Evolutionary conservation across 2,329 filamentous ascomycete genomes (phyloP).

Genomic region (Paracoccidioides brasiliensis): DNA sequence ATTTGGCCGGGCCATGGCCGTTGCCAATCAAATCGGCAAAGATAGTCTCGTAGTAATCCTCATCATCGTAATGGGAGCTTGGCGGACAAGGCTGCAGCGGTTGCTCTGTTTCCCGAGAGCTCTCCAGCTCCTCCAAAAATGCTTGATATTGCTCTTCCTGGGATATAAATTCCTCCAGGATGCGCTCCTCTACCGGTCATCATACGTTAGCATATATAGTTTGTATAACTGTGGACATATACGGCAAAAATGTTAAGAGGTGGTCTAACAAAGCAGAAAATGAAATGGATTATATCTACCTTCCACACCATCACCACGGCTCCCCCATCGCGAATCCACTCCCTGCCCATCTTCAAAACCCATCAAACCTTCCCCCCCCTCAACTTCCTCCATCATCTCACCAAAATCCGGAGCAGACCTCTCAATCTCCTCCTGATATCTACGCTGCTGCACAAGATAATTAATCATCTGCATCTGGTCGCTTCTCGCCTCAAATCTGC

Average conservation of each 20-base stretch:
- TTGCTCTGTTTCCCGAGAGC: constrained; percentile 4
- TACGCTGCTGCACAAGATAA: constrained; percentile 24
- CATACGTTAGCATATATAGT: neutral
- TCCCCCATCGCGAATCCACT: neutral
- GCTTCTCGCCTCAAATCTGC: constrained; percentile 27
- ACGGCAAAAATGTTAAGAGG: neutral
- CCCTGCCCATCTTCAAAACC: constrained; percentile 11
- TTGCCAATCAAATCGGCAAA: constrained; percentile 53
- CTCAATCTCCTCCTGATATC: constrained; percentile 28
- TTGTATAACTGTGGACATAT: too few relatives aligned
- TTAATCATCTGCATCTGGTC: constrained; percentile 34
- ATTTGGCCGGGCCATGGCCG: constrained; percentile 19
- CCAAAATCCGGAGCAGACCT: constrained; percentile 18
- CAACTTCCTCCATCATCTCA: constrained; percentile 9
- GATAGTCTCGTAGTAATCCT: constrained; percentile 47
- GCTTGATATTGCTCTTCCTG: constrained; percentile 8
- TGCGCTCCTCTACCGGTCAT: constrained; percentile 13
- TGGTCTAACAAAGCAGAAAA: neutral
- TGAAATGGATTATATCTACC: neutral
- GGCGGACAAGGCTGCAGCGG: neutral
- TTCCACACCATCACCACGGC: neutral
- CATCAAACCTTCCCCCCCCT: constrained; percentile 16
- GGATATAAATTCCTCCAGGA: constrained; percentile 24
- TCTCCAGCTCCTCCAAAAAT: constrained; percentile 18
- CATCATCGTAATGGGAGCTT: constrained; percentile 32